Percentiles rank a stretch among this genome's conserved stretches.
Evolutionary conservation across 1,139 yeast genomes (phyloP).

Genomic region (Kodamaea sp.): DNA sequence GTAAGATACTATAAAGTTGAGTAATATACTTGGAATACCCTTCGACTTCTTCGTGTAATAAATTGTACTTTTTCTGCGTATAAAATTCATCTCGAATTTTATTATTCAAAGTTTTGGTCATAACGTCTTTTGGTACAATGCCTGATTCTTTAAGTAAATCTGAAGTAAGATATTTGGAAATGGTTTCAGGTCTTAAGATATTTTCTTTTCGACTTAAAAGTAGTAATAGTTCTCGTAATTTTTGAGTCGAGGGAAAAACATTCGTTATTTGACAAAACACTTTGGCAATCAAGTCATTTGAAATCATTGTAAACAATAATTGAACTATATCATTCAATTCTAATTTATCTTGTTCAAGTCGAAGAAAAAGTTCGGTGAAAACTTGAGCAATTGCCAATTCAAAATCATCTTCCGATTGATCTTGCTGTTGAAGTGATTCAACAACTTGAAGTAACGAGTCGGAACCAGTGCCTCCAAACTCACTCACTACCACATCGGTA

Average conservation of each 20-base stretch:
- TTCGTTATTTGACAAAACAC: conserved; percentile 45
- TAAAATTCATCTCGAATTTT: conserved; percentile 53
- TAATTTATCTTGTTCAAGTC: conserved; percentile 26
- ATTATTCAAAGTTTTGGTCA: conserved; percentile 40
- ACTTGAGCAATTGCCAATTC: conserved; percentile 14
- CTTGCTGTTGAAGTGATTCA: conserved; percentile 5
- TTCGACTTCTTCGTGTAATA: conserved; percentile 74
- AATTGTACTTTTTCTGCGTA: conserved; percentile 69
- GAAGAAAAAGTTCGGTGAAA: conserved; percentile 38
- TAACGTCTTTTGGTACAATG: conserved; percentile 36
- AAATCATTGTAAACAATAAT: conserved; percentile 30
- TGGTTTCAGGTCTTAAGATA: conserved; percentile 36
- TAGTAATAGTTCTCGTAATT: conserved; percentile 27
- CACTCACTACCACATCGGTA: conserved; percentile 26
- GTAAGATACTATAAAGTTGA: conserved; percentile 46
- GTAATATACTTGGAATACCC: conserved; percentile 72
- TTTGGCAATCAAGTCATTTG: conserved; percentile 32
- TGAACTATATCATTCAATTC: conserved; percentile 21
- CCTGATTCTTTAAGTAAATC: conserved; percentile 36
- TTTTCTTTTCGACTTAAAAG: conserved; percentile 22
- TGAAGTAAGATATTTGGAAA: conserved; percentile 33
- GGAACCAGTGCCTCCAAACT: conserved; percentile 29
- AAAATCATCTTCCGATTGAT: conserved; percentile 6
- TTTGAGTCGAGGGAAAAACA: conserved; percentile 37
- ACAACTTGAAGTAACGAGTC: conserved; percentile 29